These are phyloP conservation scores for Amanita jacksonii DNA, from an alignment of 768 basidiomycete genomes.

Conservation along the genomic window DNA sequence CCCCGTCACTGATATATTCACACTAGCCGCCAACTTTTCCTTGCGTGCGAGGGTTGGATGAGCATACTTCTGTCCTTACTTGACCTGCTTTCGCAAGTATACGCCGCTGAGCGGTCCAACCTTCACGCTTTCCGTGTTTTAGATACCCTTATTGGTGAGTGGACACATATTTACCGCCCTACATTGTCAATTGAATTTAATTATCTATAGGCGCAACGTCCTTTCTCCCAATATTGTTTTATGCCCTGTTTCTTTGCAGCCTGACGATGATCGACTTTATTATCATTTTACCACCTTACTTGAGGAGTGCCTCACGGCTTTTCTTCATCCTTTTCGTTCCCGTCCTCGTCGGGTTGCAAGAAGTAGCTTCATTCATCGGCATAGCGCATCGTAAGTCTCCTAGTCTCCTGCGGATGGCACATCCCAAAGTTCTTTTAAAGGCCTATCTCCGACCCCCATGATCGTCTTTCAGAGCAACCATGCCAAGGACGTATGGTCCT, in stretches of 20 bases:
- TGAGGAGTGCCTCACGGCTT: conserved; percentile 34
- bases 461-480: conserved; percentile 32
- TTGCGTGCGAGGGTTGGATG: conserved; percentile 52
- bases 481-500: conserved; percentile 36
- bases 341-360: conserved; percentile 42
- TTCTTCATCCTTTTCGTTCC: conserved; percentile 47
- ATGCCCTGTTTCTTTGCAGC: conserved; percentile 33
- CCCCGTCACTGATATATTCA: background rate
- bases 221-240: conserved; percentile 55
- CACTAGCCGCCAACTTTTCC: conserved; percentile 45
- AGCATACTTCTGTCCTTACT: conserved; percentile 51
- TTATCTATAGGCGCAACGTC: conserved; percentile 41
- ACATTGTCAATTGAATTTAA: background rate
- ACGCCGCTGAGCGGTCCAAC: conserved; percentile 41
- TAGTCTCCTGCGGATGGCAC: background rate
- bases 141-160: conserved; percentile 55
- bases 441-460: conserved; percentile 8
- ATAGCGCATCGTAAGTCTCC: conserved; percentile 42
- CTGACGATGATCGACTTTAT: conserved; percentile 44
- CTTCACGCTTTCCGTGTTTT: conserved; percentile 38
- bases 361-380: conserved; percentile 57
- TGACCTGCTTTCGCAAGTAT: conserved; percentile 48
- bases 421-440: background rate
- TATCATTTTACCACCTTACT: conserved; percentile 38
- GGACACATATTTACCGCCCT: background rate